Percentiles rank a stretch among this genome's conserved stretches.
These are phyloP conservation scores for Pythium grandisporangium DNA, from an alignment of 352 stramenopile species.

Conservation along the genomic window DNA sequence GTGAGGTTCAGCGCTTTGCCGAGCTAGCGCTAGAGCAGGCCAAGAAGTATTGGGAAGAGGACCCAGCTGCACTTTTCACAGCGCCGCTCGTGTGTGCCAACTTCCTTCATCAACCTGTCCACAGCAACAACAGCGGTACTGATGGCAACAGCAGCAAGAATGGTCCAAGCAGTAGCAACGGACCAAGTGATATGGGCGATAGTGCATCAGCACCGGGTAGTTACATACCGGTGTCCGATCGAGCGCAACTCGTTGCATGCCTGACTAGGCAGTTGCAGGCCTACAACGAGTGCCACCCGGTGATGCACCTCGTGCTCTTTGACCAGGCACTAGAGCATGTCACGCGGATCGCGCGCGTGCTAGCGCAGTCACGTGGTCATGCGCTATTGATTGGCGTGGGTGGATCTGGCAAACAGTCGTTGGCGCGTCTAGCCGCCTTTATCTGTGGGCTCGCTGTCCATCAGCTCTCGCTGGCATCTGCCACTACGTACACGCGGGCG, in stretches of 20 bases:
- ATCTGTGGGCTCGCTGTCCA: constrained; percentile 69
- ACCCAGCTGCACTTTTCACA: constrained; percentile 61
- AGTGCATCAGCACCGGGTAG: neutral
- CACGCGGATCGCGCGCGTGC: constrained; percentile 78
- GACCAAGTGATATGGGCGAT: neutral
- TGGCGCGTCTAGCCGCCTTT: constrained; percentile 85
- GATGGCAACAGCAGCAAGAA: neutral
- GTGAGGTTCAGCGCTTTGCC: constrained; percentile 69
- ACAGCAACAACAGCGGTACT: neutral
- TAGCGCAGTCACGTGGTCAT: constrained; percentile 68
- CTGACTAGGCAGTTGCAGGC: constrained; percentile 58
- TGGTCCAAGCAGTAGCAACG: neutral
- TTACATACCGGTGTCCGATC: constrained; percentile 48
- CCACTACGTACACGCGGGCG: constrained; percentile 47
- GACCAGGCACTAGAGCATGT: constrained; percentile 88
- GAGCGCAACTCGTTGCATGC: constrained; percentile 30
- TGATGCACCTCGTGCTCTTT: constrained; percentile 91
- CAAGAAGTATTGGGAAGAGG: constrained; percentile 85
- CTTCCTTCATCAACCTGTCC: constrained; percentile 23
- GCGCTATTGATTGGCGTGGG: constrained; percentile 81
- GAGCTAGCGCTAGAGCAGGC: constrained; percentile 80
- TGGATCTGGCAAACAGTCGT: constrained; percentile 85
- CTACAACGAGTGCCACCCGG: constrained; percentile 91
- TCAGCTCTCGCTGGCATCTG: constrained; percentile 50
- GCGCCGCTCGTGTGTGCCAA: constrained; percentile 61